Percentiles rank a stretch among this genome's conserved stretches.
Evolutionary conservation across 2,329 filamentous ascomycete genomes (phyloP).

Genomic region (Epichloe elymi): DNA sequence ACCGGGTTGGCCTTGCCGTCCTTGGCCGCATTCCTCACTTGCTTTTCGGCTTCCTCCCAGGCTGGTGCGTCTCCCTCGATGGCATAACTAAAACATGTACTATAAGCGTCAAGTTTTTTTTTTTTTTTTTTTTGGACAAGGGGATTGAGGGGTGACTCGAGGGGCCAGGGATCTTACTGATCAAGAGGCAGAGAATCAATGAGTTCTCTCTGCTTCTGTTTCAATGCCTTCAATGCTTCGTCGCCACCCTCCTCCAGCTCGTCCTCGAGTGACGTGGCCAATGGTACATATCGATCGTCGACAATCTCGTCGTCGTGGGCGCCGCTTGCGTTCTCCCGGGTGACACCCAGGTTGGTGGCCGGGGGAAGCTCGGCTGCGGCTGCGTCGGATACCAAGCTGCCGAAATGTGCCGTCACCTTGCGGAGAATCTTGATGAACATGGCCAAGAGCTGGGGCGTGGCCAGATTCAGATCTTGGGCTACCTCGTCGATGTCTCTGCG

Average conservation of each 20-base stretch:
- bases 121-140: no score
- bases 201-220: constrained; percentile 70
- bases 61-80: constrained; percentile 47
- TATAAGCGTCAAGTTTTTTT: constrained; percentile 1
- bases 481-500: constrained; percentile 74
- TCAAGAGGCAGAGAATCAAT: constrained; percentile 86
- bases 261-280: constrained; percentile 60
- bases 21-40: constrained; percentile 47
- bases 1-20: constrained; percentile 45
- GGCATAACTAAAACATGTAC: constrained; percentile 38
- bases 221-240: constrained; percentile 56
- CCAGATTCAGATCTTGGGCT: constrained; percentile 64
- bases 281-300: constrained; percentile 53
- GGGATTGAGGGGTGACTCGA: no score
- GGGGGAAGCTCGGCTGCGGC: constrained; percentile 54
- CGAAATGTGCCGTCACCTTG: constrained; percentile 73
- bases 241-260: constrained; percentile 77
- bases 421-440: constrained; percentile 96
- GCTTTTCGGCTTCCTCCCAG: constrained; percentile 62
- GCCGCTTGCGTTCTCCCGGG: constrained; percentile 43
- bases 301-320: constrained; percentile 58
- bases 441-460: constrained; percentile 68
- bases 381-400: constrained; percentile 58
- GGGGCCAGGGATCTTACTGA: constrained; percentile 27
- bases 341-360: constrained; percentile 42